These are phyloP conservation scores for Holtermanniella nyarrowii DNA, from an alignment of 768 basidiomycete genomes.

Conservation along the genomic window DNA sequence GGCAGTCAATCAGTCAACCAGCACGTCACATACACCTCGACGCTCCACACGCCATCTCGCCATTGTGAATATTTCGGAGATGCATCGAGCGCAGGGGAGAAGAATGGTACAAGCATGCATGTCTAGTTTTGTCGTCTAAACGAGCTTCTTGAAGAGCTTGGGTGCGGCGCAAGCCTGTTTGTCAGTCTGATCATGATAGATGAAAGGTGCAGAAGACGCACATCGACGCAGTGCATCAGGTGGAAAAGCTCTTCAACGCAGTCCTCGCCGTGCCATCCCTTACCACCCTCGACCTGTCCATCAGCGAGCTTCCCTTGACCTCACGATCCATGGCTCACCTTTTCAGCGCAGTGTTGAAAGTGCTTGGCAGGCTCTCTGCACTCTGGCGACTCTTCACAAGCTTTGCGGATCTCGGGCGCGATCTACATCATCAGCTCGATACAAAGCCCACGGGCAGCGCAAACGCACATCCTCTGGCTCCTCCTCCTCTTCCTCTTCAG, in stretches of 20 bases:
- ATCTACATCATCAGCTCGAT: constrained; percentile 44
- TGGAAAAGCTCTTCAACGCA: constrained; percentile 53
- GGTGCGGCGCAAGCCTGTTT: constrained; percentile 54
- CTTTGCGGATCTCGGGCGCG: constrained; percentile 62
- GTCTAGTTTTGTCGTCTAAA: constrained; percentile 12
- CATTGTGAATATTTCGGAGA: too few relatives aligned
- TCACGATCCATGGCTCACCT: too few relatives aligned
- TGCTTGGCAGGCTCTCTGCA: constrained; percentile 65
- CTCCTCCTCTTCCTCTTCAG: constrained; percentile 49
- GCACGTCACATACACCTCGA: too few relatives aligned
- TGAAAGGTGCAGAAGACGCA: constrained; percentile 42
- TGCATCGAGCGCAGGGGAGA: too few relatives aligned
- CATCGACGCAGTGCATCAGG: constrained; percentile 92
- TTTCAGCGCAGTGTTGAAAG: constrained; percentile 84
- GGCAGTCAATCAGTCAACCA: too few relatives aligned
- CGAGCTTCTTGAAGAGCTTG: constrained; percentile 69
- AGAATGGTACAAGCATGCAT: neutral
- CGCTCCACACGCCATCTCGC: too few relatives aligned
- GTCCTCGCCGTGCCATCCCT: constrained; percentile 83
- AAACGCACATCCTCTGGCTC: constrained; percentile 73
- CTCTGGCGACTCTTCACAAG: constrained; percentile 57
- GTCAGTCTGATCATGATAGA: neutral
- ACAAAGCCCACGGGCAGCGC: neutral
- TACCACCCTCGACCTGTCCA: constrained; percentile 62
- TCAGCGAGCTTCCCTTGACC: too few relatives aligned